Percentiles rank a stretch among this genome's conserved stretches.
Conservation (phyloP, 2,329 filamentous ascomycete species). For the Stagonosporopsis rhizophila region DNA sequence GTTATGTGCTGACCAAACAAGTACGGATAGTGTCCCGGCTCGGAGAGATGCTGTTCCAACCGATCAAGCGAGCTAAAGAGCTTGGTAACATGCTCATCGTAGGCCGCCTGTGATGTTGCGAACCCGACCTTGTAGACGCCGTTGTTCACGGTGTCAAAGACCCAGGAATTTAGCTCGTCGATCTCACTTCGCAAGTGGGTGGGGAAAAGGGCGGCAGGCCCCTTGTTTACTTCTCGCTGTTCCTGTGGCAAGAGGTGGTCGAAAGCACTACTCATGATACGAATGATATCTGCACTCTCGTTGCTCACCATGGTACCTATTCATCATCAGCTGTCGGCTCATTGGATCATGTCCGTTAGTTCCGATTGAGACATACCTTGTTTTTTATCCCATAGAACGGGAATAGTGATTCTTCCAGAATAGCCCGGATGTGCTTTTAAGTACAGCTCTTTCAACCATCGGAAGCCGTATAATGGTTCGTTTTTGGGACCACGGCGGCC, state of each 20-base stretch:
- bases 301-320: conserved; percentile 46
- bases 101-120: conserved; percentile 81
- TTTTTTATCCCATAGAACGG: conserved; percentile 76
- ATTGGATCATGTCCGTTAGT: background rate
- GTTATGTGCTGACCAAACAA: conserved; percentile 71
- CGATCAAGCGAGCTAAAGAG: conserved; percentile 81
- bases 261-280: conserved; percentile 44
- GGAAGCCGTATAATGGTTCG: conserved; percentile 42
- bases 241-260: conserved; percentile 48
- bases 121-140: conserved; percentile 73
- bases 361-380: conserved; percentile 34
- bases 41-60: conserved; percentile 72
- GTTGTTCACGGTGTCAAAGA: conserved; percentile 68
- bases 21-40: conserved; percentile 64
- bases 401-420: conserved; percentile 74
- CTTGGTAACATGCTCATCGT: conserved; percentile 73
- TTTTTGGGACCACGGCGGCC: conserved; percentile 34
- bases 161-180: conserved; percentile 81
- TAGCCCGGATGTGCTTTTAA: conserved; percentile 66
- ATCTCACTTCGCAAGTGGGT: conserved; percentile 69
- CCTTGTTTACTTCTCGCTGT: conserved; percentile 62
- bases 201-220: conserved; percentile 71
- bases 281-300: conserved; percentile 45
- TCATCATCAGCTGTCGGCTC: conserved; percentile 9
- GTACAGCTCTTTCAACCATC: conserved; percentile 69